phyloP scores from a whole-genome alignment of 2,329 filamentous ascomycete species.

The Purpureocillium takamizusanense region DNA sequence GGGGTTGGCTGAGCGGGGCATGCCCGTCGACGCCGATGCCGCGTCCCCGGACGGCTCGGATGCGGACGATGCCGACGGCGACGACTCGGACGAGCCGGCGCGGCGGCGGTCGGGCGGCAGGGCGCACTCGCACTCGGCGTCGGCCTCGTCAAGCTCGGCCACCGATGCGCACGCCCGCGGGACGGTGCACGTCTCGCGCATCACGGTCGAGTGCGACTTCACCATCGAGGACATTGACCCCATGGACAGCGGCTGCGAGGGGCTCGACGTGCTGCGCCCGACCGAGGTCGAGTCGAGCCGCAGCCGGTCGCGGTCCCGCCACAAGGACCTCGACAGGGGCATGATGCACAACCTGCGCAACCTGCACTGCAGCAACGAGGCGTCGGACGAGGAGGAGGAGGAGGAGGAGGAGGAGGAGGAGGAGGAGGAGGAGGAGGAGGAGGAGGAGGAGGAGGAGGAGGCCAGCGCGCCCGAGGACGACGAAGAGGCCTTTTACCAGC shows the following conservation, averaged over 20 bases:
- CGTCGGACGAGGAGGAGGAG: slow-evolving; percentile 27
- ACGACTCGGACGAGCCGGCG: slow-evolving; percentile 13
- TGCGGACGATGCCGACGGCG: slow-evolving; percentile 8
- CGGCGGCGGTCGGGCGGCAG: no score
- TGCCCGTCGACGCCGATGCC: neutral
- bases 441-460: slow-evolving; percentile 17
- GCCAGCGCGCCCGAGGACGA: slow-evolving; percentile 23
- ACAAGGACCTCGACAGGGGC: slow-evolving; percentile 28
- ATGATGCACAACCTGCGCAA: slow-evolving; percentile 36
- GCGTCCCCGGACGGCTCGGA: slow-evolving; percentile 1
- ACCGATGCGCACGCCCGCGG: slow-evolving; percentile 13
- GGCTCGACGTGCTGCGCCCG: slow-evolving; percentile 32
- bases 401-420: no score
- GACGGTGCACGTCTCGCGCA: slow-evolving; percentile 9
- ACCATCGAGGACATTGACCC: slow-evolving; percentile 38
- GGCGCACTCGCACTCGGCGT: no score
- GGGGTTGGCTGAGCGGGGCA: slow-evolving; percentile 3
- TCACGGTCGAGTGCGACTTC: slow-evolving; percentile 19
- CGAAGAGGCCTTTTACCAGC: slow-evolving; percentile 29
- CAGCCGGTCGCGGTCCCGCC: slow-evolving; percentile 29
- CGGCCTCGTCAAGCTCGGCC: slow-evolving; percentile 1
- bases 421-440: no score
- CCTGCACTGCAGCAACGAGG: slow-evolving; percentile 34
- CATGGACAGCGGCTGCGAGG: slow-evolving; percentile 35
- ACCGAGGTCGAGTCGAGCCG: slow-evolving; percentile 37